Conservation (phyloP, 1,284 basidiomycete genomes). For the Ustilago esculenta region DNA sequence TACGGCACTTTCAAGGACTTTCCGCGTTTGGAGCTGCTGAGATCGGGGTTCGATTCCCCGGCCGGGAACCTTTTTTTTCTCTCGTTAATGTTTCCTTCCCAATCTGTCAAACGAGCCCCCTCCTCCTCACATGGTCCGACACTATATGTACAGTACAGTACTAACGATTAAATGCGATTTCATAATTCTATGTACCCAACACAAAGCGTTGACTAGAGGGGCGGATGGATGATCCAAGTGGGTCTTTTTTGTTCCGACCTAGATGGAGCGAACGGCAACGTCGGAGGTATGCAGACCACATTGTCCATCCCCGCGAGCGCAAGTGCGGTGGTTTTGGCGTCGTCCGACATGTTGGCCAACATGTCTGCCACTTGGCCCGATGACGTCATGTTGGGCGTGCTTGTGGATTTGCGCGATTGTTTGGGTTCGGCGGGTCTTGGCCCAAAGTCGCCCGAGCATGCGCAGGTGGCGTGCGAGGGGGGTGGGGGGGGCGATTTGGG, state of each 20-base stretch:
- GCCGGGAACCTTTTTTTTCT: slow-evolving; percentile 26
- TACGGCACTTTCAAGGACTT: slow-evolving; percentile 10
- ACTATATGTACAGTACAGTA: too few relatives aligned
- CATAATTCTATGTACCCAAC: too few relatives aligned
- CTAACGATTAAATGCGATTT: too few relatives aligned
- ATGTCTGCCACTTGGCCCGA: slow-evolving; percentile 21
- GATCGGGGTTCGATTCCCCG: slow-evolving; percentile 53
- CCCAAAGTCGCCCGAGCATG: neutral
- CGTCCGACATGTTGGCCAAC: slow-evolving; percentile 35
- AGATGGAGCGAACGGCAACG: neutral
- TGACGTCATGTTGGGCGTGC: neutral
- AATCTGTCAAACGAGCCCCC: too few relatives aligned
- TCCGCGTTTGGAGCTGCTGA: slow-evolving; percentile 4
- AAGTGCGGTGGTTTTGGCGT: slow-evolving; percentile 19
- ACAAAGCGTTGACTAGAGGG: too few relatives aligned
- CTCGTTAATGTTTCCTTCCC: neutral
- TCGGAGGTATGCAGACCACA: too few relatives aligned
- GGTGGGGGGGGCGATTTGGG: too few relatives aligned
- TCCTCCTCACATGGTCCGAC: too few relatives aligned
- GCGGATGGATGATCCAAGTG: slow-evolving; percentile 25
- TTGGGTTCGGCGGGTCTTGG: neutral
- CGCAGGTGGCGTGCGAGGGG: too few relatives aligned
- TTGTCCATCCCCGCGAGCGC: slow-evolving; percentile 31
- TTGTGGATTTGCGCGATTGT: neutral
- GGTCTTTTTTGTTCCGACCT: neutral